Evolutionary conservation across 495 filamentous ascomycete species (phyloP).

Genomic region (Hyaloscypha bicolor): DNA sequence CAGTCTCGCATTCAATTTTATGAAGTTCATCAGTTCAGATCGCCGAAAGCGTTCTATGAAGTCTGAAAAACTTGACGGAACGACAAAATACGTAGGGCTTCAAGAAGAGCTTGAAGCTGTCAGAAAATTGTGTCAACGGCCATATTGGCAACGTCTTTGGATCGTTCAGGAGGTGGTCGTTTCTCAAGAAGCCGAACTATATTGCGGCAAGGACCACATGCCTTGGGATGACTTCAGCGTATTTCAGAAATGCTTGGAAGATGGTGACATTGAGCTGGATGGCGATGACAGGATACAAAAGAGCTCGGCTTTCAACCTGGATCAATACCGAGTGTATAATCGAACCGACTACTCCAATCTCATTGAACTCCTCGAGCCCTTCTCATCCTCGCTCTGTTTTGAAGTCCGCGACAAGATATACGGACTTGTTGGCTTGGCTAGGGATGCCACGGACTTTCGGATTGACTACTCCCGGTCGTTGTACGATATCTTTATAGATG

Average conservation of each 20-base stretch:
- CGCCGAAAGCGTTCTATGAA: background rate
- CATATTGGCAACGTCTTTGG: conserved; percentile 7
- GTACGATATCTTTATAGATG: conserved; percentile 6
- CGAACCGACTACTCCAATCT: background rate
- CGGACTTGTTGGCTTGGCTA: conserved; percentile 6
- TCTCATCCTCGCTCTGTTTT: background rate
- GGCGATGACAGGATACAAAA: background rate
- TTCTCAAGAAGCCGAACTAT: background rate
- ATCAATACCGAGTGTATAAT: background rate
- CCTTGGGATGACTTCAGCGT: background rate
- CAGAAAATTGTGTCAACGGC: background rate
- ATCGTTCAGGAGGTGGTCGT: conserved; percentile 2
- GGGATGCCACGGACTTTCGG: background rate
- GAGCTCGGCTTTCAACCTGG: background rate
- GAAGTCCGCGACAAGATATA: conserved; percentile 9
- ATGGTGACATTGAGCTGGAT: background rate
- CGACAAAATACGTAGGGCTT: background rate
- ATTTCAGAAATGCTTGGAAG: background rate
- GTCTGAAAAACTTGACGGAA: background rate
- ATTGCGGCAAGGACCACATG: background rate
- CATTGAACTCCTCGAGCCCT: background rate
- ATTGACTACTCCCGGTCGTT: background rate
- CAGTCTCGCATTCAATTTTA: background rate
- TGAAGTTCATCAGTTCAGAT: background rate
- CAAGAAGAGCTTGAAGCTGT: background rate